Conservation (phyloP, 331 rosid genomes). For the Cydonia oblonga region DNA sequence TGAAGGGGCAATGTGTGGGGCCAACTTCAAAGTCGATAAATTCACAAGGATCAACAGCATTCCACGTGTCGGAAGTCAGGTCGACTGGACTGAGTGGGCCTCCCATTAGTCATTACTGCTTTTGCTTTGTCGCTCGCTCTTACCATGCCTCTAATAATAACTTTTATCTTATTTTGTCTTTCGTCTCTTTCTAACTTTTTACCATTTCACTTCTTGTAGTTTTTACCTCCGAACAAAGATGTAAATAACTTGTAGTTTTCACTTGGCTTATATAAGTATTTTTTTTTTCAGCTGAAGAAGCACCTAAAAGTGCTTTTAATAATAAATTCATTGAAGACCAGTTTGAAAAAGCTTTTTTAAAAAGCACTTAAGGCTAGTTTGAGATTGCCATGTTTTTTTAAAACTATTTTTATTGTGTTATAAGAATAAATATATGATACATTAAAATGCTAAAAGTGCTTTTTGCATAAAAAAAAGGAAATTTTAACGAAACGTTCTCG, state of each 20-base stretch:
- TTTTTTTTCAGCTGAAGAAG: background rate
- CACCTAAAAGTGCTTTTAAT: background rate
- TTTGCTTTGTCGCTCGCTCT: background rate
- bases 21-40: slow-evolving; percentile 80
- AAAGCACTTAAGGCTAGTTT: too few relatives aligned
- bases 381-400: too few relatives aligned
- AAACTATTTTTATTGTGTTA: too few relatives aligned
- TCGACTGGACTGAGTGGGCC: slow-evolving; percentile 71
- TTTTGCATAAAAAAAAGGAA: too few relatives aligned
- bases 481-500: too few relatives aligned
- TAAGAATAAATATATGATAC: too few relatives aligned
- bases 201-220: background rate
- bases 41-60: slow-evolving; percentile 68
- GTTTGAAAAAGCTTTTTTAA: too few relatives aligned
- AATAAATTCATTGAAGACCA: too few relatives aligned
- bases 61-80: slow-evolving; percentile 75
- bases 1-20: slow-evolving; percentile 94
- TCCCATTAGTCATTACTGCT: slow-evolving; percentile 8
- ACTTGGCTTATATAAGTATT: too few relatives aligned
- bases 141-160: background rate
- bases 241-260: background rate
- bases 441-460: too few relatives aligned
- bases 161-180: background rate
- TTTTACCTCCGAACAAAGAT: background rate
- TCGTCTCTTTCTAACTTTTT: background rate